Evolutionary conservation across 768 basidiomycete species (phyloP).

Genomic region (Polyporus arcularius): DNA sequence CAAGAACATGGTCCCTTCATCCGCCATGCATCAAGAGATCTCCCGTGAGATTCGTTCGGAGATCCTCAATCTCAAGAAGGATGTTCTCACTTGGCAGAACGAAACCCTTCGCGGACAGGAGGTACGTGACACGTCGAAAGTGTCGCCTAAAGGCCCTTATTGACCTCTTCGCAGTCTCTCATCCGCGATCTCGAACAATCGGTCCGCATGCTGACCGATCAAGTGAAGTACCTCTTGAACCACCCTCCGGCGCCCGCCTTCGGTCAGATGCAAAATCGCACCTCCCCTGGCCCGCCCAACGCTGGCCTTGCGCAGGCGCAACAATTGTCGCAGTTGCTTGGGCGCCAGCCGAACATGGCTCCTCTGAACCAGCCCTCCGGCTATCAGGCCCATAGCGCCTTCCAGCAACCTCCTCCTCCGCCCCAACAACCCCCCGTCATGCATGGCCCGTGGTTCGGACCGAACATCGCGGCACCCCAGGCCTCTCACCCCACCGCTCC

Average conservation of each 20-base stretch:
- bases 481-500: conserved; percentile 78
- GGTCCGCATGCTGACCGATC: conserved; percentile 73
- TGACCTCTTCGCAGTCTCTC: conserved; percentile 47
- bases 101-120: conserved; percentile 79
- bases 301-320: conserved; percentile 23
- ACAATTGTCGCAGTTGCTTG: conserved; percentile 25
- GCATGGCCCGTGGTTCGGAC: conserved; percentile 57
- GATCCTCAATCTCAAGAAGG: conserved; percentile 75
- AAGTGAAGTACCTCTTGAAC: conserved; percentile 76
- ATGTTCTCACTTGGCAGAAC: conserved; percentile 79
- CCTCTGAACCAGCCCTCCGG: conserved; percentile 41
- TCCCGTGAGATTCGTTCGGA: conserved; percentile 74
- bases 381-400: conserved; percentile 28
- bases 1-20: conserved; percentile 75
- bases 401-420: conserved; percentile 34
- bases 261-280: conserved; percentile 20
- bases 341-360: conserved; percentile 35
- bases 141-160: not conserved
- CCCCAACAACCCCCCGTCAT: conserved; percentile 29
- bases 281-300: conserved; percentile 25
- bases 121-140: conserved; percentile 43
- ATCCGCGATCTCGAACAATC: conserved; percentile 83
- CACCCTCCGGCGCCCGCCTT: conserved; percentile 35
- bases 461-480: conserved; percentile 75
- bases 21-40: conserved; percentile 77